A percentile compares a stretch with the other conserved stretches of the same genome.
Conservation (phyloP, 345 rosid genomes). For the Carallia brachiata region DNA sequence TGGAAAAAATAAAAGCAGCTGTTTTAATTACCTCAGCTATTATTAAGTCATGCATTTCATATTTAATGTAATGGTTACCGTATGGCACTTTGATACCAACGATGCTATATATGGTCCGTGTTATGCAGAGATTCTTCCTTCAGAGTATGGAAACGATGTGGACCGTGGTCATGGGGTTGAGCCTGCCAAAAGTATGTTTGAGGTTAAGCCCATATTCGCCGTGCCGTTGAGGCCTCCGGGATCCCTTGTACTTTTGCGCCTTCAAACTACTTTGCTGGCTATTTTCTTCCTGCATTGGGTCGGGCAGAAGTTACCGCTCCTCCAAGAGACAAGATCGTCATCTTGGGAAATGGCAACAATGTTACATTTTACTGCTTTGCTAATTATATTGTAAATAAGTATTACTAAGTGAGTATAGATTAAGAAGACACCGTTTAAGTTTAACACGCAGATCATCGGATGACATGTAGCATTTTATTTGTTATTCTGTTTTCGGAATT, state of each 20-base stretch:
- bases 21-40: no score
- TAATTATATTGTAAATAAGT: no score
- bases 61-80: no score
- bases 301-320: slow-evolving; percentile 16
- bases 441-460: no score
- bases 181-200: slow-evolving; percentile 26
- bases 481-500: no score
- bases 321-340: slow-evolving; percentile 20
- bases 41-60: no score
- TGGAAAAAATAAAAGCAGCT: no score
- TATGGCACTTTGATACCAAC: no score
- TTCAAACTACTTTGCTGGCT: slow-evolving; percentile 16
- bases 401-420: no score
- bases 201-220: slow-evolving; percentile 22
- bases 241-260: slow-evolving; percentile 27
- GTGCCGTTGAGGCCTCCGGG: slow-evolving; percentile 24
- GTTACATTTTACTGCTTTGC: no score
- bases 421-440: no score
- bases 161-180: slow-evolving; percentile 29
- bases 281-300: slow-evolving; percentile 7
- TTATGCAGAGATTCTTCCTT: slow-evolving; percentile 30
- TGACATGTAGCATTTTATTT: no score
- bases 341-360: slow-evolving; percentile 27
- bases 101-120: background rate
- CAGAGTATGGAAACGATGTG: slow-evolving; percentile 30